A percentile compares a stretch with the other conserved stretches of the same genome.
Conservation (phyloP, 805 yeast genomes). For the Candida nanaspora region DNA sequence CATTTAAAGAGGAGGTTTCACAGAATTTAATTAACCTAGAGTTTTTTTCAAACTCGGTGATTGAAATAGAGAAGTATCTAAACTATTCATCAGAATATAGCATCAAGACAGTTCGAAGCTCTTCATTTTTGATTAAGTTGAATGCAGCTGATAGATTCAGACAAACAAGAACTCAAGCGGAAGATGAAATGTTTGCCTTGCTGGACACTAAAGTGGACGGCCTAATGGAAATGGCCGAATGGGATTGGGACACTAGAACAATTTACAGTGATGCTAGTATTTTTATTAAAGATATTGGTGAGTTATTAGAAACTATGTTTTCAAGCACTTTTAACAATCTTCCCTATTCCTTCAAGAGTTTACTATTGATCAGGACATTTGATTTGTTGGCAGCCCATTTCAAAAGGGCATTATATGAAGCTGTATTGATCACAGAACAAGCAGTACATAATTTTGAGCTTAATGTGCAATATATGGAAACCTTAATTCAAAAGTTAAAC, state of each 20-base stretch:
- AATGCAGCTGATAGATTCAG: constrained; percentile 41
- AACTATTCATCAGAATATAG: constrained; percentile 25
- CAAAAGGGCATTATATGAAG: constrained; percentile 47
- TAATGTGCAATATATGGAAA: constrained; percentile 75
- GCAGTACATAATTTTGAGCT: constrained; percentile 68
- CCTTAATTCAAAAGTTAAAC: constrained; percentile 33
- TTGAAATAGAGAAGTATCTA: constrained; percentile 49
- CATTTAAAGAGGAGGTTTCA: constrained; percentile 82
- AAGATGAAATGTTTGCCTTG: constrained; percentile 70
- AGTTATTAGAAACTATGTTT: constrained; percentile 78
- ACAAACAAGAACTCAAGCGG: constrained; percentile 62
- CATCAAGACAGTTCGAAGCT: constrained; percentile 26
- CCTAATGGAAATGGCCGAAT: constrained; percentile 76
- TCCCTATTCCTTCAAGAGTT: constrained; percentile 69
- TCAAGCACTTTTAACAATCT: constrained; percentile 76
- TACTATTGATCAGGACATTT: constrained; percentile 79
- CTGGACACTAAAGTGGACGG: constrained; percentile 76
- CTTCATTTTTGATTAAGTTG: constrained; percentile 24
- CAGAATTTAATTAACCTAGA: constrained; percentile 87
- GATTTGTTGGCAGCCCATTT: constrained; percentile 76
- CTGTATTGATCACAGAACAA: constrained; percentile 50
- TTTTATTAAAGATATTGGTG: constrained; percentile 76
- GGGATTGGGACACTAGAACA: constrained; percentile 65
- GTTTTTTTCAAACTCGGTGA: constrained; percentile 70
- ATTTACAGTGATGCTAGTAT: constrained; percentile 57